These are phyloP conservation scores for Musa itinerans DNA, from an alignment of 176 grass and related monocot genomes.

Conservation along the genomic window DNA sequence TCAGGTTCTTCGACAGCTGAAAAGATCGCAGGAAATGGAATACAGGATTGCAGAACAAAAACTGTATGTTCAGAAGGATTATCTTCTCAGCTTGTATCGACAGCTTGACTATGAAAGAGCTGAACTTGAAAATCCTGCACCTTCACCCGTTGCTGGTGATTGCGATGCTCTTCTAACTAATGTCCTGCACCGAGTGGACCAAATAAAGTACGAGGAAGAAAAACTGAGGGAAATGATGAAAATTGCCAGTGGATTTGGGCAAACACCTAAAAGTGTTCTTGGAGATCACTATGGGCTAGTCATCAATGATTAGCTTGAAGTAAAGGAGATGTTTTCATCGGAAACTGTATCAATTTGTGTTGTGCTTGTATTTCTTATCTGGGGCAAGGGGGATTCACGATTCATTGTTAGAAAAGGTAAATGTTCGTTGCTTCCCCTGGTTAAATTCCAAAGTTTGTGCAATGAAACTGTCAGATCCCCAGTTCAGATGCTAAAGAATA, in stretches of 20 bases:
- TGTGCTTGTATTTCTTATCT: too few species aligned
- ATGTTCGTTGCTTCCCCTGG: too few species aligned
- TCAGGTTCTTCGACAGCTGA: slow-evolving; percentile 50
- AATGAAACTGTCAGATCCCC: too few species aligned
- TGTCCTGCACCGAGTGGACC: slow-evolving; percentile 35
- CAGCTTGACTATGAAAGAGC: slow-evolving; percentile 48
- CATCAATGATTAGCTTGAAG: slow-evolving; percentile 14
- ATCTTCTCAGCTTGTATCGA: slow-evolving; percentile 51
- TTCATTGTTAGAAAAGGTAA: too few species aligned
- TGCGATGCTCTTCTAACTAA: slow-evolving; percentile 38
- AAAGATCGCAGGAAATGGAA: slow-evolving; percentile 55
- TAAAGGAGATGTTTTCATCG: neutral
- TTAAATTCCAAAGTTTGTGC: too few species aligned
- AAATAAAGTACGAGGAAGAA: slow-evolving; percentile 65
- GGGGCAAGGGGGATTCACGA: too few species aligned
- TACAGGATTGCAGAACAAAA: slow-evolving; percentile 60
- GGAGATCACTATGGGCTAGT: slow-evolving; percentile 27
- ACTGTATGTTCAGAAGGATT: slow-evolving; percentile 69
- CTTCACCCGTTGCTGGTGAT: slow-evolving; percentile 26
- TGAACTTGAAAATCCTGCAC: slow-evolving; percentile 38
- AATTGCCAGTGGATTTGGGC: slow-evolving; percentile 41
- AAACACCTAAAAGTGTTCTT: neutral
- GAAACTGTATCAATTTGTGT: too few species aligned
- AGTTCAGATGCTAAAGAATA: too few species aligned
- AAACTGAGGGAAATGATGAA: slow-evolving; percentile 68